Base-by-base conservation (phyloP, 805 yeast species). In the Trichomonascus vanleenenianus region DNA sequence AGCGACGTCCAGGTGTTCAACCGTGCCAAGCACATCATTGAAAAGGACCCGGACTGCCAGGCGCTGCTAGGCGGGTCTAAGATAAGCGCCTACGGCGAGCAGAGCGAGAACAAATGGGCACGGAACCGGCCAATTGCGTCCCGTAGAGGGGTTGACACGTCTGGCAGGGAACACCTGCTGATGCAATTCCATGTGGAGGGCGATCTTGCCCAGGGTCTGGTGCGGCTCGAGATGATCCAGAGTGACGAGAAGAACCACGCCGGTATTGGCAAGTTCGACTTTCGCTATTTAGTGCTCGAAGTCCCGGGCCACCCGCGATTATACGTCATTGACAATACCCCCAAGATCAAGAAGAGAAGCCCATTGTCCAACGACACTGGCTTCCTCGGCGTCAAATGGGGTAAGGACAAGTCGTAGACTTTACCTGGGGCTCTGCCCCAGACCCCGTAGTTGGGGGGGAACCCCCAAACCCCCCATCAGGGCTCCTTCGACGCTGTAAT, bases 1-100 rank as follows among this genome's bases (percentile, higher is more conserved):
- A 95, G 95, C 19, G 96, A 89, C 59, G 89, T 95, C 0, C 84
- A 83, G 52, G 78, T 94, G 2, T 89, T 89, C 70, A 88, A 89
- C 66, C 76, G 86, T 55, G 94, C 95, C 2, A 88, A 88, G 30
- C 74, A 77, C 10, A 66, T 85, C 55, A 76, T 87, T 33, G 91
- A 89, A 59, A 70, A 81, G 48, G 85, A 83, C 61, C 72, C 73
- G 41, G 63, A 62, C 33, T 81, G 83, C 2, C 80, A 80, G 54
- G 66, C 70, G 51, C 61, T 80, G 27, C 67, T 89, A 33, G 74
- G 75, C 2, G 73, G 74, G 2, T 75, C 73, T 45, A 75, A 85
- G 58, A 68, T 89, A 43, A 83, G 83, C 59, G 96, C 96, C 0
- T 83, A 84, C 58, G 96, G 96, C 40, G 94, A 84, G 54, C 63